phyloP scores from a whole-genome alignment of 192 early-diverging fungal species.

The Backusella psychrophila region DNA sequence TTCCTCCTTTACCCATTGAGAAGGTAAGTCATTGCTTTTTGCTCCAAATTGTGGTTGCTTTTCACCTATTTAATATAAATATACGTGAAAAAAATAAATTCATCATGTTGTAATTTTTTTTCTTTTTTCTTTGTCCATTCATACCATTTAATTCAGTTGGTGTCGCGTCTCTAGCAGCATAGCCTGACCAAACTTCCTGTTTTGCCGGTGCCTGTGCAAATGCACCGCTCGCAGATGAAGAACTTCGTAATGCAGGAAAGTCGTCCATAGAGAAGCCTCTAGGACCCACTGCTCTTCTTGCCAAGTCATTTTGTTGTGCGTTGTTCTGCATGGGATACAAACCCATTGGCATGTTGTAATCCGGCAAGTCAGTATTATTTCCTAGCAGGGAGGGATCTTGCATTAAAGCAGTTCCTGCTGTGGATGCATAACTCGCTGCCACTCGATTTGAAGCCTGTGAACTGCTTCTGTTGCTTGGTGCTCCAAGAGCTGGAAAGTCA shows the following conservation, averaged over 20 bases:
- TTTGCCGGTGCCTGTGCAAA: neutral
- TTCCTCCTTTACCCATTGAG: neutral
- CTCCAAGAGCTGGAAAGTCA: constrained; percentile 34
- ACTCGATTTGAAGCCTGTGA: constrained; percentile 10
- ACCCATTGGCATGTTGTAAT: neutral
- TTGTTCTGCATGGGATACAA: neutral
- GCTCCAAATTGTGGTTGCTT: neutral
- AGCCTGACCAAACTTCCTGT: neutral
- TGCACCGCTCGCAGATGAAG: neutral
- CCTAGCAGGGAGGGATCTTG: neutral
- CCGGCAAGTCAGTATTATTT: neutral
- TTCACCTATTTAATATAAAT: neutral
- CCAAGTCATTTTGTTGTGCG: neutral
- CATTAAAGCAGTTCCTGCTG: constrained; percentile 22
- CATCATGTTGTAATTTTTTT: too few relatives aligned
- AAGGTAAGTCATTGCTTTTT: neutral
- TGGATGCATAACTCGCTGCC: constrained; percentile 32
- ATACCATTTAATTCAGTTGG: neutral
- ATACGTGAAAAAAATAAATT: neutral
- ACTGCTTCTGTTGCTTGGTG: neutral
- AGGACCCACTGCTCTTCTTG: constrained; percentile 8
- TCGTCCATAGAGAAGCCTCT: constrained; percentile 31
- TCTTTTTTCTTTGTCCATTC: neutral
- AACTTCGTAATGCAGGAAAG: constrained; percentile 33
- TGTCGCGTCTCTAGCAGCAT: neutral